Evolutionary conservation across 2,329 filamentous ascomycete genomes (phyloP).

Genomic region (Aspergillus udagawae): DNA sequence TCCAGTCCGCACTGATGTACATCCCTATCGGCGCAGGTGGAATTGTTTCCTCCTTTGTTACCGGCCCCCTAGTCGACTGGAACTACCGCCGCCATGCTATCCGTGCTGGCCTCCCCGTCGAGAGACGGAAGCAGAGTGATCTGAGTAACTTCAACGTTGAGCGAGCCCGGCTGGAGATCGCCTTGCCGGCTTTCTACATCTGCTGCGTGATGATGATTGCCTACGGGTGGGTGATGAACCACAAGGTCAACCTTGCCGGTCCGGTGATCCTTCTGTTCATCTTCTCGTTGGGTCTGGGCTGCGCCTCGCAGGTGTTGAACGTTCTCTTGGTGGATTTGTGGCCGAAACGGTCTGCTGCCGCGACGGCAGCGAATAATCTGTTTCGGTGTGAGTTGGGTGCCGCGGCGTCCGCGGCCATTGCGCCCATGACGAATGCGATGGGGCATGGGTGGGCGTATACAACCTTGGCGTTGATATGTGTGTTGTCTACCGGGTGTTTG

Average conservation of each 20-base stretch:
- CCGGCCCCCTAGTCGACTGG: slow-evolving; percentile 61
- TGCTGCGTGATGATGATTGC: slow-evolving; percentile 23
- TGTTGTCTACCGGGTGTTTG: neutral
- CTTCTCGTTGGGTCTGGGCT: slow-evolving; percentile 32
- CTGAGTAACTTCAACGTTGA: slow-evolving; percentile 43
- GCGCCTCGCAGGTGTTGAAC: slow-evolving; percentile 36
- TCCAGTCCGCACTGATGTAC: slow-evolving; percentile 42
- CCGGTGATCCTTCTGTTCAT: slow-evolving; percentile 33
- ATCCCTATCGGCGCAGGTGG: slow-evolving; percentile 27
- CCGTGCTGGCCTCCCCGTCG: slow-evolving; percentile 58
- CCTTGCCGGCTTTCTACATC: slow-evolving; percentile 29
- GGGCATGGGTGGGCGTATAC: slow-evolving; percentile 43
- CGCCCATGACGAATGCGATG: slow-evolving; percentile 36
- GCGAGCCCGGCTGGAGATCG: slow-evolving; percentile 31
- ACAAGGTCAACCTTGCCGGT: slow-evolving; percentile 27
- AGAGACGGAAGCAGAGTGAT: slow-evolving; percentile 45
- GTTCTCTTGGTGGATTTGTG: slow-evolving; percentile 45
- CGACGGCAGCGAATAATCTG: slow-evolving; percentile 41
- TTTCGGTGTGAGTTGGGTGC: slow-evolving; percentile 39
- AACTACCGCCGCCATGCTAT: slow-evolving; percentile 68
- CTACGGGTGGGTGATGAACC: slow-evolving; percentile 36
- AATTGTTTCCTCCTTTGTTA: slow-evolving; percentile 22
- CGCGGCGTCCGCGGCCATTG: slow-evolving; percentile 34
- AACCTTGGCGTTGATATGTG: slow-evolving; percentile 29
- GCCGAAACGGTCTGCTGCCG: slow-evolving; percentile 32